Evolutionary conservation across 179 eudicot species (phyloP), one percentile per base, ranked within the genome.

Genomic region (Beta corolliflora): DNA sequence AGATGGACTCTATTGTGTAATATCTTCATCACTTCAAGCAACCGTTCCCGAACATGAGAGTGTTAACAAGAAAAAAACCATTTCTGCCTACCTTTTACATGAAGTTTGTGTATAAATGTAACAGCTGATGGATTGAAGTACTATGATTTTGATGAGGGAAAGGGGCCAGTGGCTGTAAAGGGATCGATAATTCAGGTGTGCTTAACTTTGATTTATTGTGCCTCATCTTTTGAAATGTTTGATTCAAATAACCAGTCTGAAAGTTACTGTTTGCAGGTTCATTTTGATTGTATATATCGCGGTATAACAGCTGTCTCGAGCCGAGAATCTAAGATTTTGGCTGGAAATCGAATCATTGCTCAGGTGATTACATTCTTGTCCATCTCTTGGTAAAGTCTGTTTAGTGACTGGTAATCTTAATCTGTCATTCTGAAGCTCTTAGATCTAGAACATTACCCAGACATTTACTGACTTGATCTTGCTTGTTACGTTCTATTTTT

Each of bases 111-210:
- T 64, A 29, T 68, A 56, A 19, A 73, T 75, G 73, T 67, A 80
- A 82, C 93, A 96, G 99, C 92, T 67, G 99, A 96, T 83, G 99
- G 99, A 77, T 81, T 96, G 74, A 94, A 94, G 83, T 96, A 94
- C 86, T 91, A 85, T 71, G 99, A 96, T 85, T 9, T 94, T 80
- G 87, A 86, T 75, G 91, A 91, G 83, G 99, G 99, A 61, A 92
- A 83, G 78, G 99, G 99, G 75, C 94, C 95, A 58, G 84, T 78
- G 59, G 99, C 98, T 83, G 91, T 85, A 78, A 91, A 90, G 67
- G 97, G 99, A 63, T 86, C 97, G 15, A 89, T 91, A n/a, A 97
- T 96, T 87, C 94, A 91, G 97, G 99, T 96, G 71, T 58, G 77
- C 61, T 76, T 79, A 36, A 55, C 41, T 53, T 36, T 70, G 41